Evolutionary conservation across 768 basidiomycete species (phyloP).

Genomic region (Candolleomyces eurysporus): DNA sequence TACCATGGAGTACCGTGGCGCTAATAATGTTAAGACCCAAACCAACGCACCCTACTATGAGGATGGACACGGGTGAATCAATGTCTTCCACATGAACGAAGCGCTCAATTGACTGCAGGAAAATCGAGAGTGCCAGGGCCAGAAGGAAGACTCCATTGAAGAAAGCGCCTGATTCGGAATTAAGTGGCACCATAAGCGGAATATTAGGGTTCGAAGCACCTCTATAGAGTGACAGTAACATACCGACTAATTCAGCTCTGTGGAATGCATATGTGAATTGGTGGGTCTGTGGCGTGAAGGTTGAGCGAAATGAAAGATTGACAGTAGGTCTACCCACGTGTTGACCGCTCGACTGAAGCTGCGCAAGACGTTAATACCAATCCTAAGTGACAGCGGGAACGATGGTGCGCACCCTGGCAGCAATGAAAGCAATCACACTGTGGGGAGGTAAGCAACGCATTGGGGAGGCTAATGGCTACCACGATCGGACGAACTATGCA

Average conservation of each 20-base stretch:
- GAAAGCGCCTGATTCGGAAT: slow-evolving; percentile 39
- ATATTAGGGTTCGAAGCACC: slow-evolving; percentile 3
- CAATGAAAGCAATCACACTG: slow-evolving; percentile 45
- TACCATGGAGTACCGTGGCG: slow-evolving; percentile 49
- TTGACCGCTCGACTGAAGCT: slow-evolving; percentile 45
- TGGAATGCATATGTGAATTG: slow-evolving; percentile 56
- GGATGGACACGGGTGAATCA: slow-evolving; percentile 40
- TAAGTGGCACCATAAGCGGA: slow-evolving; percentile 5
- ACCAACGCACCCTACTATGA: slow-evolving; percentile 49
- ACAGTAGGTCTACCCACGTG: slow-evolving; percentile 29
- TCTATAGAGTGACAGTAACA: slow-evolving; percentile 12
- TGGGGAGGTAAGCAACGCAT: background rate
- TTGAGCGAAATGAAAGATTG: background rate
- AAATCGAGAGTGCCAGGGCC: slow-evolving; percentile 51
- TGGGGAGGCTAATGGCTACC: background rate
- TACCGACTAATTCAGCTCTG: slow-evolving; percentile 55
- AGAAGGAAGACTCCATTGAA: slow-evolving; percentile 55
- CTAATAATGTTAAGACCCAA: slow-evolving; percentile 47
- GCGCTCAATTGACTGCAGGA: slow-evolving; percentile 51
- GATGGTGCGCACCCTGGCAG: slow-evolving; percentile 39
- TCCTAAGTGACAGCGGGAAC: slow-evolving; percentile 7
- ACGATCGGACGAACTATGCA: slow-evolving; percentile 35
- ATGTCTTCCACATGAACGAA: slow-evolving; percentile 48
- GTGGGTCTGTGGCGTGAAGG: slow-evolving; percentile 30
- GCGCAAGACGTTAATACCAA: slow-evolving; percentile 7